These are phyloP conservation scores for Epichloe aotearoae DNA, from an alignment of 2,329 filamentous ascomycete genomes.

Conservation along the genomic window DNA sequence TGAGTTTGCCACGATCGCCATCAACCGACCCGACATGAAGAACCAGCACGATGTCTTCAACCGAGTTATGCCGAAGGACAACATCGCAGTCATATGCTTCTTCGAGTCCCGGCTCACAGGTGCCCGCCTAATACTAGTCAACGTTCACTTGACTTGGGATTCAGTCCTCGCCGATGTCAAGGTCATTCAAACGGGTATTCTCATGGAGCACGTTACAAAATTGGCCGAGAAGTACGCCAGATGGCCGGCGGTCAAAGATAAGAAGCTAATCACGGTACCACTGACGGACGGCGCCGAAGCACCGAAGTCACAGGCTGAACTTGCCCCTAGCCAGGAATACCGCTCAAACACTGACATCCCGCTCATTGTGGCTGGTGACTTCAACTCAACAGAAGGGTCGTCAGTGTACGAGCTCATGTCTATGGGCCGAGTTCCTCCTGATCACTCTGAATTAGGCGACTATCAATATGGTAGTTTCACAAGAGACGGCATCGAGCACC, in stretches of 20 bases:
- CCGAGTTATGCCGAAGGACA: slow-evolving; percentile 94
- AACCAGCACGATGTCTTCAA: slow-evolving; percentile 97
- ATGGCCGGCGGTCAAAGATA: slow-evolving; percentile 70
- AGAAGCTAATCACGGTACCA: slow-evolving; percentile 44
- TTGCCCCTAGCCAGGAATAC: slow-evolving; percentile 77
- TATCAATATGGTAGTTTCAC: slow-evolving; percentile 91
- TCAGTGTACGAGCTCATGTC: slow-evolving; percentile 86
- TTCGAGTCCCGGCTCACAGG: slow-evolving; percentile 86
- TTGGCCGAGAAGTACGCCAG: slow-evolving; percentile 75
- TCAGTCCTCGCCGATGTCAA: slow-evolving; percentile 86
- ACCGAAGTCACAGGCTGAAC: slow-evolving; percentile 42
- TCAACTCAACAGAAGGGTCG: slow-evolving; percentile 80
- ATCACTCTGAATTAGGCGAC: slow-evolving; percentile 66
- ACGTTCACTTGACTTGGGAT: slow-evolving; percentile 93
- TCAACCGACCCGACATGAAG: slow-evolving; percentile 94
- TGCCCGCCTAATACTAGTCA: slow-evolving; percentile 82
- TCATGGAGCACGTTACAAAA: slow-evolving; percentile 85
- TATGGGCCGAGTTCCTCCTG: slow-evolving; percentile 61
- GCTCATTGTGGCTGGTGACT: slow-evolving; percentile 83
- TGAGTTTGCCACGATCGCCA: slow-evolving; percentile 82
- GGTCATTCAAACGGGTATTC: slow-evolving; percentile 84
- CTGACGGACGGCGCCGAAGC: slow-evolving; percentile 29
- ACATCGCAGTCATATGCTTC: slow-evolving; percentile 85
- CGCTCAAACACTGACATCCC: slow-evolving; percentile 77
- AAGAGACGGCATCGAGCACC: slow-evolving; percentile 80